phyloP scores from a whole-genome alignment of 768 basidiomycete genomes.

The Heimioporus sp. region DNA sequence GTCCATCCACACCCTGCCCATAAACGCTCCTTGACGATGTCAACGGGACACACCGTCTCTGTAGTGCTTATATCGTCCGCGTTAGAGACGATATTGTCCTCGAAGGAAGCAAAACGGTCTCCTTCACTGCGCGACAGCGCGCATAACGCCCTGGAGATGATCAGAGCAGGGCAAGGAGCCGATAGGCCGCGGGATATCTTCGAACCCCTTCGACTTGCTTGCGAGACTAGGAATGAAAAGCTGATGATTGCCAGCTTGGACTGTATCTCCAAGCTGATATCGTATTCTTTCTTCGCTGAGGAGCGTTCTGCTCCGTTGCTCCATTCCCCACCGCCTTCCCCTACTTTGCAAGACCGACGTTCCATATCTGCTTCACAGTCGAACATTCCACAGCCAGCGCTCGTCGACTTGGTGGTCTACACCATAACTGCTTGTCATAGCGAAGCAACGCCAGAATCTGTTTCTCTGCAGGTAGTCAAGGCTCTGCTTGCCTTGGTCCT shows the following conservation, averaged over 20 bases:
- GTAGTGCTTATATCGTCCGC: constrained; percentile 81
- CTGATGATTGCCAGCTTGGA: constrained; percentile 96
- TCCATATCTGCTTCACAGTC: constrained; percentile 47
- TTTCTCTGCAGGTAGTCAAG: constrained; percentile 96
- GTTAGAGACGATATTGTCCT: constrained; percentile 80
- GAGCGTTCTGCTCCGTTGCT: constrained; percentile 42
- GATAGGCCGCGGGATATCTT: constrained; percentile 86
- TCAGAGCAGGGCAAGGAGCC: constrained; percentile 71
- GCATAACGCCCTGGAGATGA: constrained; percentile 77
- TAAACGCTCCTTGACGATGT: constrained; percentile 58
- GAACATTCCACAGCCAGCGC: constrained; percentile 58
- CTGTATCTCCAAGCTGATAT: constrained; percentile 96
- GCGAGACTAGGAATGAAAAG: constrained; percentile 91
- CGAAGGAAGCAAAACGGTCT: constrained; percentile 86
- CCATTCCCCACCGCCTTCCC: constrained; percentile 79
- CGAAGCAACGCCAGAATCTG: constrained; percentile 83
- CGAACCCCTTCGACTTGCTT: constrained; percentile 93
- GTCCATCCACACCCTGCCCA: constrained; percentile 34
- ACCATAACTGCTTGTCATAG: constrained; percentile 92
- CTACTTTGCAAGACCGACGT: constrained; percentile 43
- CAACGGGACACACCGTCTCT: constrained; percentile 71
- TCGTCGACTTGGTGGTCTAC: constrained; percentile 92
- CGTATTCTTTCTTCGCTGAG: constrained; percentile 95
- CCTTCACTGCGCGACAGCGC: constrained; percentile 79
- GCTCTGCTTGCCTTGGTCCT: constrained; percentile 87